Evolutionary conservation across 2,329 filamentous ascomycete genomes (phyloP).

Genomic region (Aureobasidium leucospermi): DNA sequence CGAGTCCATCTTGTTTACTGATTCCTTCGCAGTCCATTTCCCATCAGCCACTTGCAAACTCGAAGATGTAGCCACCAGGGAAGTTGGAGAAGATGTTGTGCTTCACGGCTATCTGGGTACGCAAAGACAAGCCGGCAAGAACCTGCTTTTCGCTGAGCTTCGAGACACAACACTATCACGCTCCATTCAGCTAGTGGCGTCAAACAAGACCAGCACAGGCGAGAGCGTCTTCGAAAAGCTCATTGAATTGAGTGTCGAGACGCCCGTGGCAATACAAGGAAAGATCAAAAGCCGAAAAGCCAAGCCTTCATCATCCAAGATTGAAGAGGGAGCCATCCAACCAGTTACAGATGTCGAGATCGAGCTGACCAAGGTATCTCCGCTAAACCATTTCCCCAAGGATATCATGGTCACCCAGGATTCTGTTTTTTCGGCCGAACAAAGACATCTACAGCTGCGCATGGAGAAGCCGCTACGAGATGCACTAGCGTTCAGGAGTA

Average conservation of each 20-base stretch:
- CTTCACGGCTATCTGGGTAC: conserved; percentile 67
- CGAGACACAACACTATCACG: conserved; percentile 35
- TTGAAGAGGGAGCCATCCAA: conserved; percentile 25
- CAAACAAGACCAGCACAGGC: conserved; percentile 13
- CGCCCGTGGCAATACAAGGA: conserved; percentile 49
- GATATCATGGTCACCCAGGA: conserved; percentile 70
- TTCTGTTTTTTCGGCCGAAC: conserved; percentile 64
- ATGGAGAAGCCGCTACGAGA: conserved; percentile 61
- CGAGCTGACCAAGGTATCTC: conserved; percentile 53
- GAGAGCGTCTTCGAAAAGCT: conserved; percentile 25
- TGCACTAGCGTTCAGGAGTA: conserved; percentile 63
- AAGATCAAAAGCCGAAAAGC: conserved; percentile 37
- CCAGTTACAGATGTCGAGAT: conserved; percentile 47
- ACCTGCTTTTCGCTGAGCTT: conserved; percentile 62
- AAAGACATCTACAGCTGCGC: conserved; percentile 78
- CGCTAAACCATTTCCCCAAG: conserved; percentile 65
- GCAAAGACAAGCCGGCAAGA: conserved; percentile 59
- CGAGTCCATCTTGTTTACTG: neutral
- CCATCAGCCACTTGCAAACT: conserved; percentile 37
- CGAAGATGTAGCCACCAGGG: conserved; percentile 19
- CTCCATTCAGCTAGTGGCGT: conserved; percentile 28
- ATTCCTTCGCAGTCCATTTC: conserved; percentile 35
- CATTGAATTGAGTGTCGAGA: conserved; percentile 41
- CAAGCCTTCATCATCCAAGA: conserved; percentile 14
- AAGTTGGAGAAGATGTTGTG: conserved; percentile 36